Base-by-base conservation (phyloP, 1,284 basidiomycete genomes). In the Gymnopus androsaceus region DNA sequence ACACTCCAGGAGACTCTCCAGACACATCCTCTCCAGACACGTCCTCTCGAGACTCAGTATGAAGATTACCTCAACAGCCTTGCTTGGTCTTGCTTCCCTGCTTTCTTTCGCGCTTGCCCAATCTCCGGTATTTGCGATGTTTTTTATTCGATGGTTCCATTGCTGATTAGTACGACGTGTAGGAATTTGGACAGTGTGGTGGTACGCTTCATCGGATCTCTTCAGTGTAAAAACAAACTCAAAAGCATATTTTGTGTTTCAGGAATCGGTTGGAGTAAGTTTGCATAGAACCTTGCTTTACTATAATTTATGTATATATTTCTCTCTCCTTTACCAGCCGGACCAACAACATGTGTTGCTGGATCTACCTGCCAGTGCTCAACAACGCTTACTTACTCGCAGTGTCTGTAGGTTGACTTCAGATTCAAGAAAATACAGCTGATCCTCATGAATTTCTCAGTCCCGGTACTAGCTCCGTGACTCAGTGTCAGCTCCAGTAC, bases 331-430 rank as follows among this genome's bases (percentile, higher is more conserved):
- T 28, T 42, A n/a, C 15, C 25, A 82, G 79, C 66, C 61, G 81
- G 81, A 42, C 67, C 75, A 15, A 82, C 78, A 15, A 78, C 78
- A 49, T 83, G 77, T 60, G 75, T 67, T 19, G 61, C 72, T 52
- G 77, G 76, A 17, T 59, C 69, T 15, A 64, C 63, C 37, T 85
- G 82, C 67, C 31, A 33, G 67, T 67, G 11, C 64, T 66, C 48
- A 58, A 65, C 19, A 83, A 82, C 62, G 71, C 74, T 45, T 85
- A 77, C 65, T n/a, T 84, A 84, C 69, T 83, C 71, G 34, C 82
- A 84, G 66, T 84, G 82, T 76, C 61, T 83, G 79, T 81, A 64
- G 57, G 78, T 69, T 23, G 3, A 37, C 28, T 19, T 51, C 19
- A 6, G n/a, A 47, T 9, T 25, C 30, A 0, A 1, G 53, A 51